Conservation (phyloP, 2,329 filamentous ascomycete species). For the Stachybotrys elegans region DNA sequence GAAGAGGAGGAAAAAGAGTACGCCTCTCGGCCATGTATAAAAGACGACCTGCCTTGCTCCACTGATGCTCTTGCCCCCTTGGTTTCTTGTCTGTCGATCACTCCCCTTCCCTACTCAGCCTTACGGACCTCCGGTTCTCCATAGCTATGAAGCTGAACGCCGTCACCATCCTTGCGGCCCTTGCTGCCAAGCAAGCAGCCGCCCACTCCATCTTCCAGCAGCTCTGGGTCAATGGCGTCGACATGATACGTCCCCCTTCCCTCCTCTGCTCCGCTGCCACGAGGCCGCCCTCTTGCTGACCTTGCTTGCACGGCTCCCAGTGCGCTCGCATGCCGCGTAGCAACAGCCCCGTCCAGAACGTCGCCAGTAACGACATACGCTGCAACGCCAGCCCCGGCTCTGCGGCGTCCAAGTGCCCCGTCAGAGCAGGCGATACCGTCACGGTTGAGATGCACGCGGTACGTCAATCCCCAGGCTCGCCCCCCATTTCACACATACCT, state of each 20-base stretch:
- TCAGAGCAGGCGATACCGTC: conserved; percentile 41
- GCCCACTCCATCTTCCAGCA: conserved; percentile 48
- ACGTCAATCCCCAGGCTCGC: conserved; percentile 5
- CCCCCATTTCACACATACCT: background rate
- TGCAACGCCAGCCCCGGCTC: conserved; percentile 38
- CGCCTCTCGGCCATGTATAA: background rate
- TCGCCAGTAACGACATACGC: conserved; percentile 34
- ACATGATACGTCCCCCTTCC: conserved; percentile 26
- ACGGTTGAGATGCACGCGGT: conserved; percentile 55
- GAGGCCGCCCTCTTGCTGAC: conserved; percentile 15
- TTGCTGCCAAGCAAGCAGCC: conserved; percentile 30
- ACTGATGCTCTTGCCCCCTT: no score
- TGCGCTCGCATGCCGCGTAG: conserved; percentile 44
- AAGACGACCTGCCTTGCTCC: no score
- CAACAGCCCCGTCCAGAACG: conserved; percentile 47
- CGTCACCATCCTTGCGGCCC: conserved; percentile 21
- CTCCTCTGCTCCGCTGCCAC: background rate
- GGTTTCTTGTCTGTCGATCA: no score
- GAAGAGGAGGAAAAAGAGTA: background rate
- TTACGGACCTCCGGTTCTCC: background rate
- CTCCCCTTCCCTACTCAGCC: background rate
- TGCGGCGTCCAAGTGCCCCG: conserved; percentile 37
- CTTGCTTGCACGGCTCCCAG: conserved; percentile 25
- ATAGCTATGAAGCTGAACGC: conserved; percentile 29
- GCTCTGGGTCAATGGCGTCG: conserved; percentile 38